Conservation (phyloP, 805 yeast genomes). For the Pichia phayaonensis region DNA sequence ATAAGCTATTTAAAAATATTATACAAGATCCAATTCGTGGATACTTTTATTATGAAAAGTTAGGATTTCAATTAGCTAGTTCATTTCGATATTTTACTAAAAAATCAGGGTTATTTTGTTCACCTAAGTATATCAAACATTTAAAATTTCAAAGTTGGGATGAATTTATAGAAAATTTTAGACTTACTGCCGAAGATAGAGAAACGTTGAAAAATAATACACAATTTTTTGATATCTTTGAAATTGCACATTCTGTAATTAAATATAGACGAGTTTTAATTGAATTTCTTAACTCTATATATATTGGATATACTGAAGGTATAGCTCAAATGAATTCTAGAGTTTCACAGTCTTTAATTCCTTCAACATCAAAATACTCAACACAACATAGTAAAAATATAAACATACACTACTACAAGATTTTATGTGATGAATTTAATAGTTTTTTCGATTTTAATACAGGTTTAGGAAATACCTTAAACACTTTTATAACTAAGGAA, state of each 20-base stretch:
- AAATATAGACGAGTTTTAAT: slow-evolving; percentile 1
- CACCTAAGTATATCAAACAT: neutral
- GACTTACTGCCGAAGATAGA: neutral
- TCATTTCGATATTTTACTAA: neutral
- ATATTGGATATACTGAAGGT: neutral
- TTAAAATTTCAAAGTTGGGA: slow-evolving; percentile 1
- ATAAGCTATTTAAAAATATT: neutral
- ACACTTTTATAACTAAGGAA: neutral
- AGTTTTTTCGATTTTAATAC: slow-evolving; percentile 5
- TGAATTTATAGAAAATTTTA: neutral
- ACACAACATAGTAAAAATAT: neutral
- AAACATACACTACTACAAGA: slow-evolving; percentile 1
- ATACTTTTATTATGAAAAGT: slow-evolving; percentile 4
- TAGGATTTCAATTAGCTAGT: slow-evolving; percentile 1
- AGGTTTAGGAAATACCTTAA: slow-evolving; percentile 2
- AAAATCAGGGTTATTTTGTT: neutral
- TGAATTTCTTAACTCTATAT: slow-evolving; percentile 1
- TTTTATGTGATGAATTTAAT: slow-evolving; percentile 2
- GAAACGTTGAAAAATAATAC: slow-evolving; percentile 1
- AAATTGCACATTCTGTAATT: neutral
- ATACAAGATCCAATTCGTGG: slow-evolving; percentile 6
- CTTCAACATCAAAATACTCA: neutral
- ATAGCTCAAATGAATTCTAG: neutral
- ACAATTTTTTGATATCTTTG: neutral
- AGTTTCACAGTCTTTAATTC: neutral